Evolutionary conservation across 1,139 yeast species (phyloP).

Genomic region (Yamadazyma trypodendri): DNA sequence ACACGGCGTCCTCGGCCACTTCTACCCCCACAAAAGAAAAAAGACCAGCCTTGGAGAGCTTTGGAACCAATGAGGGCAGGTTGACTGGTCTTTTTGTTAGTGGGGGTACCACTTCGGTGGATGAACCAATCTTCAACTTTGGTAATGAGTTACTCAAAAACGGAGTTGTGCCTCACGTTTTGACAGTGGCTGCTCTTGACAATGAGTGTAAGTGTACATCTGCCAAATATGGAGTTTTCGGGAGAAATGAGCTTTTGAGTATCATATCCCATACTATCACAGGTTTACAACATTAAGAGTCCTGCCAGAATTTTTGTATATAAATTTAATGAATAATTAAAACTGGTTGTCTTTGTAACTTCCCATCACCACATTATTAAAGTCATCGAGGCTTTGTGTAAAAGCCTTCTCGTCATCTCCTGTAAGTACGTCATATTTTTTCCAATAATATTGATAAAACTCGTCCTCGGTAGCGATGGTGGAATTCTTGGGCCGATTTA

Average conservation of each 20-base stretch:
- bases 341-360: slow-evolving; percentile 40
- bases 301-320: background rate
- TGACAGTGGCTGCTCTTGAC: slow-evolving; percentile 60
- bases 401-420: slow-evolving; percentile 45
- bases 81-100: slow-evolving; percentile 52
- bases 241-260: slow-evolving; percentile 72
- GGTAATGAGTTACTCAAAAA: slow-evolving; percentile 44
- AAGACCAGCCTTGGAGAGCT: slow-evolving; percentile 3
- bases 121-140: slow-evolving; percentile 68
- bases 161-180: slow-evolving; percentile 39
- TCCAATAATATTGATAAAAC: slow-evolving; percentile 60
- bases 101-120: slow-evolving; percentile 69
- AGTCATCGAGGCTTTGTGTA: slow-evolving; percentile 50
- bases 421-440: slow-evolving; percentile 42
- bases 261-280: slow-evolving; percentile 31
- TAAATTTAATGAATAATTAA: slow-evolving; percentile 2
- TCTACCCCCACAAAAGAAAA: slow-evolving; percentile 14
- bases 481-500: slow-evolving; percentile 46
- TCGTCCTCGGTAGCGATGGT: slow-evolving; percentile 49
- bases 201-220: slow-evolving; percentile 45
- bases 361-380: slow-evolving; percentile 48
- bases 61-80: slow-evolving; percentile 3
- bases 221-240: slow-evolving; percentile 71
- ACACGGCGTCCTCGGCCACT: slow-evolving; percentile 13
- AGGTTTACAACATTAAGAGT: background rate